A percentile compares a stretch with the other conserved stretches of the same genome.
These are phyloP conservation scores for Leonotis leonurus DNA, from an alignment of 257 asterid species.

Conservation along the genomic window DNA sequence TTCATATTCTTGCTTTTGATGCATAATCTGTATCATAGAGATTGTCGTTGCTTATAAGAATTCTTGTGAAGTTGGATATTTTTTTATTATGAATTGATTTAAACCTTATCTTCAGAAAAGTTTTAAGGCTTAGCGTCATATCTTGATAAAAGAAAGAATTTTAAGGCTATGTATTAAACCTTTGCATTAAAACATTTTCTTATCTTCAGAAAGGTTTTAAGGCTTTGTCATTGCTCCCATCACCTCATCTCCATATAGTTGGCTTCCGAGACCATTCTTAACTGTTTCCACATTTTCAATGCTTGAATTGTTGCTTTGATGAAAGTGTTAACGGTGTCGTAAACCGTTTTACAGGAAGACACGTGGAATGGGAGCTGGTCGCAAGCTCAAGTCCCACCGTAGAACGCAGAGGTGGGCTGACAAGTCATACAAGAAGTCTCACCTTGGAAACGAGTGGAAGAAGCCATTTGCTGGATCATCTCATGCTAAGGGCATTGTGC, in stretches of 20 bases:
- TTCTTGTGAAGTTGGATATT: neutral
- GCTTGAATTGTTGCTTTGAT: neutral
- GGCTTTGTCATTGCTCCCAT: neutral
- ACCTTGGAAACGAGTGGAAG: conserved; percentile 60
- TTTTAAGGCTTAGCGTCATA: too few species aligned
- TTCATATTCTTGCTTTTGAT: neutral
- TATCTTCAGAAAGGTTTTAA: neutral
- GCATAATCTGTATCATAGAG: neutral
- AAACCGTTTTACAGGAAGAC: conserved; percentile 32
- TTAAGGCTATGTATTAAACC: too few species aligned
- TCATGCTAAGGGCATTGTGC: conserved; percentile 57
- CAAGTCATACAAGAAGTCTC: conserved; percentile 52
- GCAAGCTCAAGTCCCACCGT: conserved; percentile 57
- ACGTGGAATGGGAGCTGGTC: conserved; percentile 66
- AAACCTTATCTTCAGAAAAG: too few species aligned
- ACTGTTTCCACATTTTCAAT: neutral
- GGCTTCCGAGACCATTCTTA: neutral
- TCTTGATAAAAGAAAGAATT: neutral
- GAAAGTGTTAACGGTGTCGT: neutral
- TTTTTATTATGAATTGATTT: too few species aligned
- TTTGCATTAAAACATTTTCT: too few species aligned
- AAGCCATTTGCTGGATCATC: conserved; percentile 60
- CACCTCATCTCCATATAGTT: neutral
- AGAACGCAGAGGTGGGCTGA: conserved; percentile 53
- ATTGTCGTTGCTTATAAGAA: neutral